phyloP scores from a whole-genome alignment of 441 rosid genomes.

The Dalechampia spathulata region DNA sequence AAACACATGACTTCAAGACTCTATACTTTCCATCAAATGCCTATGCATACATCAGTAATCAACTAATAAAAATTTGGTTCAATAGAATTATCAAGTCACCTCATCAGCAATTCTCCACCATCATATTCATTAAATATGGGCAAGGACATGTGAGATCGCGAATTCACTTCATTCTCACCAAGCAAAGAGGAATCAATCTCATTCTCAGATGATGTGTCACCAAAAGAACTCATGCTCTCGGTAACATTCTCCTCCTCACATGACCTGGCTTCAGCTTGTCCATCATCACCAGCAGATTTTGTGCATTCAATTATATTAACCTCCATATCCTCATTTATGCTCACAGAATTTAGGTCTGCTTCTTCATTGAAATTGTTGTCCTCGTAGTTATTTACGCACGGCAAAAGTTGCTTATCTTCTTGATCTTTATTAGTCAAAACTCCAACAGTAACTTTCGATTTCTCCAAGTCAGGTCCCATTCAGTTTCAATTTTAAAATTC shows the following conservation, averaged over 20 bases:
- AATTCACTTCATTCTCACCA: slow-evolving; percentile 70
- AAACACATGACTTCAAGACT: neutral
- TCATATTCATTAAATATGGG: slow-evolving; percentile 16
- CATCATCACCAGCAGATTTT: slow-evolving; percentile 10
- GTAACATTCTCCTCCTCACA: slow-evolving; percentile 27
- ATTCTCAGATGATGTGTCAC: slow-evolving; percentile 42
- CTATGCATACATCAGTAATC: neutral
- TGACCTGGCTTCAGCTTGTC: slow-evolving; percentile 16
- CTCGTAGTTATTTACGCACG: slow-evolving; percentile 31
- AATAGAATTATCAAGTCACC: slow-evolving; percentile 13
- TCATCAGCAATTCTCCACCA: slow-evolving; percentile 19
- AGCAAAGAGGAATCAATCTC: slow-evolving; percentile 21
- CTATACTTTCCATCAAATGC: neutral
- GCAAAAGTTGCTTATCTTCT: slow-evolving; percentile 26
- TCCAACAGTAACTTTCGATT: slow-evolving; percentile 21
- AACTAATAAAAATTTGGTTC: neutral
- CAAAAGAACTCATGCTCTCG: slow-evolving; percentile 75
- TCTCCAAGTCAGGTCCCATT: slow-evolving; percentile 41
- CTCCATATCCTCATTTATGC: slow-evolving; percentile 29
- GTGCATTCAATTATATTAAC: slow-evolving; percentile 40
- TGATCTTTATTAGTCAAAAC: slow-evolving; percentile 14
- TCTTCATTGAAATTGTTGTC: slow-evolving; percentile 28
- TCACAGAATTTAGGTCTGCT: slow-evolving; percentile 14
- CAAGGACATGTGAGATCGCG: slow-evolving; percentile 21
- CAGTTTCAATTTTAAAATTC: neutral